Evolutionary conservation across 2,329 filamentous ascomycete species (phyloP), one percentile per base, ranked within the genome.

Genomic region (Penicillium hesseltinei): DNA sequence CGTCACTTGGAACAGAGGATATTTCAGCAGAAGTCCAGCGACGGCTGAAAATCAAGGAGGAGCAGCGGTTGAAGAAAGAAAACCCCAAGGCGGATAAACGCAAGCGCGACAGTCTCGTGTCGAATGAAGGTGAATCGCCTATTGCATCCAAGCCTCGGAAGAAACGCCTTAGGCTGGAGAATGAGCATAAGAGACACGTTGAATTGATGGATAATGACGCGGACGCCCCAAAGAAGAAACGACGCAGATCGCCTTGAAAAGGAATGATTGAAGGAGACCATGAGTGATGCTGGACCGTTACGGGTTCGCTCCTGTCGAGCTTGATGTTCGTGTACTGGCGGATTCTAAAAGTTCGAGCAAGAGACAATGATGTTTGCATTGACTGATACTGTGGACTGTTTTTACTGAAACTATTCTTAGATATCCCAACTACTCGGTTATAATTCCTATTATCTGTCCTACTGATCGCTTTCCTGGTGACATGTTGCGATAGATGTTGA

Each of bases 1-100:
- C 66, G 0, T 63, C 69, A n/a, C 46, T 71, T 17, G 73, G 75
- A 39, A 74, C 71, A 25, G 77, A 79, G 51, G 77, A 79, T 57
- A 79, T 79, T 46, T 77, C 77, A 3, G 73, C 69, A 11, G 77
- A 78, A 47, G 78, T 81, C 0, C 76, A 78, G 52, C 72, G 73
- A 19, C 69, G 77, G n/a, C 56, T 79, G 36, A 71, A 69, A 45
- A 74, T 77, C 40, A 78, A 75, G 54, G 77, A 78, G 56, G 73
- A 77, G 49, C 66, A 65, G 13, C 72, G 75, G 3, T 69, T 64
- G 35, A 64, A 54, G 36, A 61, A 58, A 49, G 59, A 63, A 23
- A 69, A 69, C 45, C 57, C 70, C 3, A 73, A 72, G 45, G 59
- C 66, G 5, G 72, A 75, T 42, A 72, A 80, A 74, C 63, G 73